Evolutionary conservation across 2,329 filamentous ascomycete species (phyloP), one percentile per base, ranked within the genome.

Genomic region (Pseudogymnoascus sp.): DNA sequence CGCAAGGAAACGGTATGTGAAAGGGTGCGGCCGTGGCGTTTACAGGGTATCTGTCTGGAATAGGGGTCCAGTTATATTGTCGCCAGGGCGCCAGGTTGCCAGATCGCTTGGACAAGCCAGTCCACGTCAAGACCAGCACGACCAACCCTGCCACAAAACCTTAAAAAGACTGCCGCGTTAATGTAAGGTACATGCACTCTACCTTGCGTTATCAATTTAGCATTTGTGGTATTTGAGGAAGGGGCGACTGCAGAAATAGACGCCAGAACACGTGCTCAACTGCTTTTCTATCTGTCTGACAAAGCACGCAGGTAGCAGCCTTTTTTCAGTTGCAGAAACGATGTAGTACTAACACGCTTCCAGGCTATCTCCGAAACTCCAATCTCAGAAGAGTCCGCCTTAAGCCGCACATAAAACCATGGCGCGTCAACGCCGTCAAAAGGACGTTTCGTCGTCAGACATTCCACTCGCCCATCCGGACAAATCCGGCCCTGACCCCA

Each of bases 401-500:
- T 33, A 18, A 54, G 25, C 43, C 30, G 43, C 43, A 54, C 43
- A 54, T 54, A 54, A 25, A 47, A 41, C 60, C 60, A 72, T 82
- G 81, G 79, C 76, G 60, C 76, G 75, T 65, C 78, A 79, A 67
- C 79, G 80, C 57, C 81, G 78, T 65, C 75, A 80, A 68, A 63
- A 65, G 67, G 68, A 67, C 75, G 78, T 67, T 74, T 75, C 54
- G 73, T 79, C 43, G 71, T 73, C 65, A 74, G 68, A 80, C 62
- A 81, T 89, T 71, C 84, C 85, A 66, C 79, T 92, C 62, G 75
- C 77, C 59, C 85, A 89, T n/a, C 88, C 89, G 33, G 86, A 91
- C 73, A 83, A 86, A 63, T 84, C 83, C 58, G 81, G 73, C 1
- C 86, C 79, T 6, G 77, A 77, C 67, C 69, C 79, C 0, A 75